Evolutionary conservation across 805 yeast genomes (phyloP), one percentile per base, ranked within the genome.

Genomic region (Candida boleticola): DNA sequence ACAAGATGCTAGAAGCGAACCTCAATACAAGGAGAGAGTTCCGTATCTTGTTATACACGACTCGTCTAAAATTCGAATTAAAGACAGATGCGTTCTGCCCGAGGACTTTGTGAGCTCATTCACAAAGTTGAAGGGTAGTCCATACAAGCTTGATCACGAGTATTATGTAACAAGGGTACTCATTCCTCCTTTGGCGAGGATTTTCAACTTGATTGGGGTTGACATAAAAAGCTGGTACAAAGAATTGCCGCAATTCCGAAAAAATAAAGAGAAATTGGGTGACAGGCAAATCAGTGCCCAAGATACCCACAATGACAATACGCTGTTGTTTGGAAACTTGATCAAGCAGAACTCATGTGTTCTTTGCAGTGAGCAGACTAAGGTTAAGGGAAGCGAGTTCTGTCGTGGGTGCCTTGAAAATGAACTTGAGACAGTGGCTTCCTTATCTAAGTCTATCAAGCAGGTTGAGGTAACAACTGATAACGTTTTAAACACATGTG

Each of bases 21-120:
- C 97, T 0, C 97, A 92, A 58, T 92, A 86, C 50, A 74, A 77
- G 41, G 97, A 93, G 59, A 68, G 98, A 36, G 88, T 93, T 0
- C 93, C 96, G 0, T 93, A 89, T 57, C 74, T 93, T 11, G 95
- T 93, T 1, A 68, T 82, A 4, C 77, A 77, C 41, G 79, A 77
- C 30, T 38, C 62, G 10, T 60, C 67, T 7, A 87, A 83, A 17
- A 74, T 77, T 17, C 65, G 84, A 9, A 63, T 93, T 20, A 76
- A 83, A 43, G 96, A 92, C 46, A 70, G 96, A 19, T 84, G 92
- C 42, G 73, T 87, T 2, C 68, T 93, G 0, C 97, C 98, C 0
- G 83, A 77, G 40, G 89, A 82, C 26, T 79, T 83, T 46, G 57
- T 90, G n/a, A 53, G 62, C 1, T 57, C 67, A 46, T 58, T 54